Evolutionary conservation across 2,329 filamentous ascomycete species (phyloP), one percentile per base, ranked within the genome.

Genomic region (Myriosclerotinia scirpicola): DNA sequence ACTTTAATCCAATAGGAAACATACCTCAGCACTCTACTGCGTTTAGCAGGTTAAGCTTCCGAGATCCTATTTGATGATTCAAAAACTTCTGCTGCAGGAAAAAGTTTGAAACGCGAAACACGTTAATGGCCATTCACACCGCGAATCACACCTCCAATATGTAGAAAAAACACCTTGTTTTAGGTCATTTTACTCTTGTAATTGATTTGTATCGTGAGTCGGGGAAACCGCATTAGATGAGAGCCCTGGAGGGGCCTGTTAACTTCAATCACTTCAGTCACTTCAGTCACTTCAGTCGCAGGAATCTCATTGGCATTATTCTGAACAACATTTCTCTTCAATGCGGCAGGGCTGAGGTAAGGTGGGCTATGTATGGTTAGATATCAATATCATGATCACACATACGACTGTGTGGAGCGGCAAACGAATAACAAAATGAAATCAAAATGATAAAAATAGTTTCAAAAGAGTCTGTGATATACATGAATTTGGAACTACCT

Each of bases 181-280:
- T 15, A 46, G 42, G 30, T 1, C 26, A 36, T 64, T 26, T 65
- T 69, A 67, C 60, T 52, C 64, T 67, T 67, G 40, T 58, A 53
- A 64, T 68, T 66, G 58, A 54, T 34, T 54, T 30, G 44, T 55
- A 64, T 62, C 44, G 64, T 22, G 26, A 64, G 26, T 59, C 69
- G 68, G 71, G 67, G 68, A 66, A 60, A 68, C 67, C 70, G 69
- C 70, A 68, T 64, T 12, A 44, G 22, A 50, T 44, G 26, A 15
- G 42, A 26, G 61, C n/a, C n/a, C n/a, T n/a, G n/a, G n/a, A n/a
- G 38, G 63, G 54, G 26, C 38, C 34, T 54, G 20, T 38, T 54
- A 36, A n/a, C 53, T 38, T 54, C 34, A 42, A 42, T 42, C 40
- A 42, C 9, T 42, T 12, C 40, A 15, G 14, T 42, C 9, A n/a